Percentiles rank a stretch among this genome's conserved stretches.
phyloP scores from a whole-genome alignment of 2,329 filamentous ascomycete species.

The Aspergillus unguis region DNA sequence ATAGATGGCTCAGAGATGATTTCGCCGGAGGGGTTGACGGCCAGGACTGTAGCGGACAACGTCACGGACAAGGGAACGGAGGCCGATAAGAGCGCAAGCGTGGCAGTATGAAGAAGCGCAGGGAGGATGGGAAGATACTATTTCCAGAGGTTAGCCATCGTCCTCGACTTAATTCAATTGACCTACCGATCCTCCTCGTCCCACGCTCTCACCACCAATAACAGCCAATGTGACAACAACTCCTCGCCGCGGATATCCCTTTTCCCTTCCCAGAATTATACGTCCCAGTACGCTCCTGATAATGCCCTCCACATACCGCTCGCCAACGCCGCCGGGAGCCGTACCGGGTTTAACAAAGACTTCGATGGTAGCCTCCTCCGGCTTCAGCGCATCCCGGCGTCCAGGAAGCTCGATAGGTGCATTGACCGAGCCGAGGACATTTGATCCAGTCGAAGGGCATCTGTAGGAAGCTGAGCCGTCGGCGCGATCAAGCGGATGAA shows the following conservation, averaged over 20 bases:
- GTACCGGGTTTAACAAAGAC: constrained; percentile 83
- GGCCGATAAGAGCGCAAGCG: constrained; percentile 75
- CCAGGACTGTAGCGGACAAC: constrained; percentile 63
- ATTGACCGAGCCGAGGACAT: constrained; percentile 81
- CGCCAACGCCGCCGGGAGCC: constrained; percentile 78
- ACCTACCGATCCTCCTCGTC: constrained; percentile 40
- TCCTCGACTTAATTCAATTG: neutral
- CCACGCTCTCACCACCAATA: constrained; percentile 32
- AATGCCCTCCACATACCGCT: constrained; percentile 73
- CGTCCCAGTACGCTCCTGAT: constrained; percentile 36
- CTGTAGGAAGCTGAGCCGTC: constrained; percentile 43
- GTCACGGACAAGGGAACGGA: constrained; percentile 75
- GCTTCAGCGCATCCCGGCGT: constrained; percentile 76
- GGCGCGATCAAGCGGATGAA: constrained; percentile 34
- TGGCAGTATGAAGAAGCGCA: constrained; percentile 73
- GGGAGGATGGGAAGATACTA: constrained; percentile 79
- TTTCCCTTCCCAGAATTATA: constrained; percentile 44
- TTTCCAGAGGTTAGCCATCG: constrained; percentile 12
- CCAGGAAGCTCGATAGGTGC: constrained; percentile 82
- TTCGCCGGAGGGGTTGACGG: constrained; percentile 47
- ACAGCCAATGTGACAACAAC: constrained; percentile 45
- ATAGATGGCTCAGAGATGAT: constrained; percentile 61
- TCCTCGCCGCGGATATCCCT: constrained; percentile 39
- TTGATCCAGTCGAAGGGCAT: constrained; percentile 60
- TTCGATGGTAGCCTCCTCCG: constrained; percentile 86